Conservation (phyloP, 1,139 yeast genomes). For the Scheffersomyces parashehatae region DNA sequence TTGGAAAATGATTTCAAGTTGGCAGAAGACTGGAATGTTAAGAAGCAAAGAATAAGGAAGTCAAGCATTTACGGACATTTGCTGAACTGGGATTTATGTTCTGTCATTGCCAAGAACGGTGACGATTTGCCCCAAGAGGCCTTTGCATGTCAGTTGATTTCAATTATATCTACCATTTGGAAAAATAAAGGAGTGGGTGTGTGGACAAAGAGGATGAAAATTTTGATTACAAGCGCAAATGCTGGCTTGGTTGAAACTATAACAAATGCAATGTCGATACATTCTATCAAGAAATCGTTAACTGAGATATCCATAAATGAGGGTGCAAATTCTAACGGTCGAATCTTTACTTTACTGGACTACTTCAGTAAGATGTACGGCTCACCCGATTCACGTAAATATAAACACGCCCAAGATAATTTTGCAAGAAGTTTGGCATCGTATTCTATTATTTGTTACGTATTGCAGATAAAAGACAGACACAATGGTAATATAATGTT, state of each 20-base stretch:
- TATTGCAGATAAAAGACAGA: slow-evolving; percentile 89
- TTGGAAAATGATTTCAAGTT: slow-evolving; percentile 87
- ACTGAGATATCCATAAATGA: slow-evolving; percentile 69
- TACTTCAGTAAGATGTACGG: slow-evolving; percentile 81
- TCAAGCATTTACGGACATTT: slow-evolving; percentile 81
- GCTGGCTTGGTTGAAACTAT: slow-evolving; percentile 95
- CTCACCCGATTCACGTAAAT: slow-evolving; percentile 47
- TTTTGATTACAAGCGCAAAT: slow-evolving; percentile 83
- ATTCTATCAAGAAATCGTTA: slow-evolving; percentile 88
- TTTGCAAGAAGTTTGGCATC: slow-evolving; percentile 86
- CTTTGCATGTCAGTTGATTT: slow-evolving; percentile 91
- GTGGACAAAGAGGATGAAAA: slow-evolving; percentile 94
- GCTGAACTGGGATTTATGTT: slow-evolving; percentile 90
- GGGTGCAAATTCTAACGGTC: slow-evolving; percentile 68
- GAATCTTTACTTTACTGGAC: slow-evolving; percentile 70
- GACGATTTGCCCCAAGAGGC: slow-evolving; percentile 96
- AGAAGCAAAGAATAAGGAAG: slow-evolving; percentile 74
- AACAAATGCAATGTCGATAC: slow-evolving; percentile 89
- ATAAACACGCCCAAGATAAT: slow-evolving; percentile 73
- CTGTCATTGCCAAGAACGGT: slow-evolving; percentile 95
- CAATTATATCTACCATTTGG: slow-evolving; percentile 87
- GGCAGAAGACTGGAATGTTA: slow-evolving; percentile 91
- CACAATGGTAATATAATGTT: slow-evolving; percentile 96
- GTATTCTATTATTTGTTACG: slow-evolving; percentile 83
- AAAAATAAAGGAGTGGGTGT: slow-evolving; percentile 54